Base-by-base conservation (phyloP, 306 rosid genomes). In the Fragaria nilgerrensis region DNA sequence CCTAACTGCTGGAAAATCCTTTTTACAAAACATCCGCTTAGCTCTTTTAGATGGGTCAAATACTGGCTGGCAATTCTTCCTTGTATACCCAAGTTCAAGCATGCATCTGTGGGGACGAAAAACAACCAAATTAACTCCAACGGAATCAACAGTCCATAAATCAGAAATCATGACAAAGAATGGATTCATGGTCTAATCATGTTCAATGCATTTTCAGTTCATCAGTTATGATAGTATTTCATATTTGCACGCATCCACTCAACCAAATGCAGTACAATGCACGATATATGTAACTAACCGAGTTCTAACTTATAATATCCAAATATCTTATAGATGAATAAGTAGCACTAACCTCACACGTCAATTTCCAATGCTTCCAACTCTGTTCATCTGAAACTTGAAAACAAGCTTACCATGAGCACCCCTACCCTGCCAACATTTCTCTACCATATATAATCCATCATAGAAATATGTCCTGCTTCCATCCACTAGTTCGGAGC, bases 401-500 rank as follows among this genome's bases (percentile, higher is more conserved):
- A 63, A 63, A 15, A 63, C 68, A 63, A 91, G 81, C n/a, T 78
- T 68, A 83, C 68, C 68, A 63, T 14, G 41, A 63, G 68, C 12
- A 19, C 44, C 68, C 12, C 22, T 63, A 32, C 32, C 68, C 68
- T 15, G 39, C 68, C 68, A 63, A 63, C 8, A 63, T 29, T 63
- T 63, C 43, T 63, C 91, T 62, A 88, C 96, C 73, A 74, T 48
- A 84, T 91, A 93, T 9, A 89, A 80, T 77, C 98, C 98, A 81
- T 93, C 96, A 81, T 89, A 93, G 13, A 91, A 87, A 75, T 87
- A 91, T 15, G 82, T 87, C 88, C 17, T 87, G 16, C 82, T 93
- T 65, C 93, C 93, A 73, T 91, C 91, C 22, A 43, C 9, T 59
- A 89, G 86, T 58, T 89, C 93, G 23, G 68, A 77, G 36, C 98